Base-by-base conservation (phyloP, 106 monocot genomes). In the Dendrobium catenatum region DNA sequence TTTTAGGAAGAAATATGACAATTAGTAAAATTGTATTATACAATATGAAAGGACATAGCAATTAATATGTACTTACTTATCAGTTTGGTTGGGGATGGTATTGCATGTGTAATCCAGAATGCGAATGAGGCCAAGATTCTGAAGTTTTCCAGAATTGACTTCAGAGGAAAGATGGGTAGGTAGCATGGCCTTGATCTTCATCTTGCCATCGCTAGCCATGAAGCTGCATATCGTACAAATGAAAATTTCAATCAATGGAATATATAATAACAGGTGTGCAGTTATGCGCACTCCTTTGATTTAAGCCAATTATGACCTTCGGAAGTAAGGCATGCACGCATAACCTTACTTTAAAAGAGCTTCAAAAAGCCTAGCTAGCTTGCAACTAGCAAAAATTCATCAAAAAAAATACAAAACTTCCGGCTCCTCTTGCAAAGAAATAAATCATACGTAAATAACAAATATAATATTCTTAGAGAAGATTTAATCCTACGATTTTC, bases 61-160 rank as follows among this genome's bases (percentile, higher is more conserved):
- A 11, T 13, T 20, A 8, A 68, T 13, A 29, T 22, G 42, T 24
- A 4, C 31, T 33, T 99, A 95, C 98, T 99, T 95, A 26, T 92
- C 90, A 44, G 88, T 43, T 68, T 87, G 89, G 72, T 95, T 93
- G 15, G 92, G 91, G 46, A 99, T 89, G 15, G 88, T 27, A 80
- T 99, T 95, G 91, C 92, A 93, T 33, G 98, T 95, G 82, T 95
- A 99, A 80, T 95, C 91, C 6, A 99, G 80, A 37, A 94, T 85
- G 26, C 89, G 88, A 64, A 96, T 88, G 26, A 96, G 89, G 0
- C 94, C 94, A 27, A 96, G 89, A 47, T 96, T 96, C 82, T 90
- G 89, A 70, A 98, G 89, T 9, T 91, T 95, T 37, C 97, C 97
- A 2, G 93, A 88, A 55, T 93, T 80, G 17, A 98, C 83, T 81